phyloP scores from a whole-genome alignment of 306 rosid genomes.

The Castanea mollissima region DNA sequence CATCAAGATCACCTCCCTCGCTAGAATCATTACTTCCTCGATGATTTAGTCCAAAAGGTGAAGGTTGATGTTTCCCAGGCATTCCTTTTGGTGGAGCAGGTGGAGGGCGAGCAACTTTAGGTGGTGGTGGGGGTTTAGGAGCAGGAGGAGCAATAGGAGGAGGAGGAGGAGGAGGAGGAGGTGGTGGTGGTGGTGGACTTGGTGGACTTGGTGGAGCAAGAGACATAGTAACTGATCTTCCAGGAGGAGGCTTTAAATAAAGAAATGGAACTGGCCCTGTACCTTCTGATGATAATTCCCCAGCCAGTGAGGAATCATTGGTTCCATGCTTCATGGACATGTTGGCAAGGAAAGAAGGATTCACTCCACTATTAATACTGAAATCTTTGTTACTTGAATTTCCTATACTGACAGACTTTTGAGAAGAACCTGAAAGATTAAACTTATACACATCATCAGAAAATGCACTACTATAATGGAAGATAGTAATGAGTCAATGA shows the following conservation, averaged over 20 bases:
- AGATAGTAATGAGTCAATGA: slow-evolving; percentile 1
- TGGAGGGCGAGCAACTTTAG: slow-evolving; percentile 44
- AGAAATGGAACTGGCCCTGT: slow-evolving; percentile 28
- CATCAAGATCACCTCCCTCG: slow-evolving; percentile 28
- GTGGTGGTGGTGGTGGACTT: slow-evolving; percentile 41
- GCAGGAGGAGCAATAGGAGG: slow-evolving; percentile 33
- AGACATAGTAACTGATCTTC: slow-evolving; percentile 43
- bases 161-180: slow-evolving; percentile 22
- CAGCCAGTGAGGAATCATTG: slow-evolving; percentile 23
- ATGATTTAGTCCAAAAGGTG: slow-evolving; percentile 28
- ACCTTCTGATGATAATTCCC: slow-evolving; percentile 33
- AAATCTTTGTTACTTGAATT: slow-evolving; percentile 32
- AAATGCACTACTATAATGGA: slow-evolving; percentile 2
- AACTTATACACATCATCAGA: slow-evolving; percentile 16
- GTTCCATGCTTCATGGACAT: slow-evolving; percentile 33
- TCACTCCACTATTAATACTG: slow-evolving; percentile 19
- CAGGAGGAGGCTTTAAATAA: slow-evolving; percentile 46
- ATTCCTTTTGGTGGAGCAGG: slow-evolving; percentile 61
- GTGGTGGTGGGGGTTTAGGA: slow-evolving; percentile 40
- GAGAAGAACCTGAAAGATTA: slow-evolving; percentile 54
- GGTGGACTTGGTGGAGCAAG: slow-evolving; percentile 44
- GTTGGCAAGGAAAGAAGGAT: slow-evolving; percentile 18
- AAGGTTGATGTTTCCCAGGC: slow-evolving; percentile 40
- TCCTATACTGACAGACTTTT: slow-evolving; percentile 43
- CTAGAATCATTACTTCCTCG: slow-evolving; percentile 17